Base-by-base conservation (phyloP, 352 stramenopile species). In the Saprolegnia parasitica region DNA sequence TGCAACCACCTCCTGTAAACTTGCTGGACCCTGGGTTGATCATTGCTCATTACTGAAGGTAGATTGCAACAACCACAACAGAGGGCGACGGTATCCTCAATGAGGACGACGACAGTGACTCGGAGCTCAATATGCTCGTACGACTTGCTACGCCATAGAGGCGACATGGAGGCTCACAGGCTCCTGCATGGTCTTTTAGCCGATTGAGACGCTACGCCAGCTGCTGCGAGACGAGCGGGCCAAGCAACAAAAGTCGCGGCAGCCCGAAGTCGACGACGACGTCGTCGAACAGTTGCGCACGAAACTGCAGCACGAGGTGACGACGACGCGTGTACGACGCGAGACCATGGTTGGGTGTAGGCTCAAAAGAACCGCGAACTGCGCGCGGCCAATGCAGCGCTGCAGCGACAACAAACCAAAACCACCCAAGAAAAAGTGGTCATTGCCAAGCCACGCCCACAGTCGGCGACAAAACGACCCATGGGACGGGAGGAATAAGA, bases 281-380 rank as follows among this genome's bases (percentile, higher is more conserved):
- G 15, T 32, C 16, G 24, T 71, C 0, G 49, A 42, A 1, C 35
- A 40, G 21, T 39, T 24, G 56, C 21, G 57, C n/a, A 23, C 35
- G 64, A 74, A 56, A 60, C 20, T 60, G 13, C 52, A 60, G 52
- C 52, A 40, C 16, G 32, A 70, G 11, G 37, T 47, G 56, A 10
- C 20, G 6, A 49, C 47, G 52, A 52, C 20, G 16, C 54, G 49
- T 62, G 56, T 29, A 40, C 5, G 32, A 42, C 55, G 49, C 18
- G 42, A 75, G 42, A 40, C 80, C 4, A 75, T 79, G 56, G 73
- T 80, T 56, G 39, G 40, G 20, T 6, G 10, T 29, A 86, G 79
- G 72, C 76, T 49, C 83, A 84, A 72, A 81, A 82, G 68, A 81
- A 62, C 54, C 78, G 73, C 4, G 75, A 74, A 2, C 60, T 84